Percentiles rank a stretch among this genome's conserved stretches.
Evolutionary conservation across 1,284 basidiomycete genomes (phyloP).

Genomic region (Trametes hirsuta): DNA sequence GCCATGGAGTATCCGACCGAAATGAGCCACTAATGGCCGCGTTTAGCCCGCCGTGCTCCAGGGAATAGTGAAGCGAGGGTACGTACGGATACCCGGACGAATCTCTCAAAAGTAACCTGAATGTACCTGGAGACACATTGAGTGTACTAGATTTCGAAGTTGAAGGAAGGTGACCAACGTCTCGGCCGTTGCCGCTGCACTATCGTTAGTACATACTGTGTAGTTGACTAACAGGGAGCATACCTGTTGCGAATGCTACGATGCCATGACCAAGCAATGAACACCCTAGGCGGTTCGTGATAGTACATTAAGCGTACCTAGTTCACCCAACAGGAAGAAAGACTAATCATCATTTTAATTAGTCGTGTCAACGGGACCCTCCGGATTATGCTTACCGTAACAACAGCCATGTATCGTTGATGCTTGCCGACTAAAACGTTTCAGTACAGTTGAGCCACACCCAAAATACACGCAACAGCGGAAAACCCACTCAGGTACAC

Average conservation of each 20-base stretch:
- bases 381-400: not conserved
- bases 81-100: not conserved
- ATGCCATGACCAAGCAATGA: no score
- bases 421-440: not conserved
- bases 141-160: not conserved
- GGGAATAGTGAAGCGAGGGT: no score
- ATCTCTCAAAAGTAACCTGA: not conserved
- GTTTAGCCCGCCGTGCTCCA: no score
- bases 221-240: not conserved
- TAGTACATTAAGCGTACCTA: no score
- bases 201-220: not conserved
- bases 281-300: no score
- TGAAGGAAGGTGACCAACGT: not conserved
- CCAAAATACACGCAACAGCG: no score
- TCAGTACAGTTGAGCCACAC: not conserved
- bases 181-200: not conserved
- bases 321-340: no score
- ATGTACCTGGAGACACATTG: not conserved
- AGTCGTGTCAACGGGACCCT: no score
- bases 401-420: not conserved
- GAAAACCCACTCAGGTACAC: not conserved
- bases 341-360: no score
- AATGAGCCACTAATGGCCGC: not conserved
- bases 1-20: not conserved
- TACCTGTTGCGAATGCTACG: not conserved